Percentiles rank a stretch among this genome's conserved stretches.
Evolutionary conservation across 2,329 filamentous ascomycete genomes (phyloP).

Genomic region (Botryotinia convoluta): DNA sequence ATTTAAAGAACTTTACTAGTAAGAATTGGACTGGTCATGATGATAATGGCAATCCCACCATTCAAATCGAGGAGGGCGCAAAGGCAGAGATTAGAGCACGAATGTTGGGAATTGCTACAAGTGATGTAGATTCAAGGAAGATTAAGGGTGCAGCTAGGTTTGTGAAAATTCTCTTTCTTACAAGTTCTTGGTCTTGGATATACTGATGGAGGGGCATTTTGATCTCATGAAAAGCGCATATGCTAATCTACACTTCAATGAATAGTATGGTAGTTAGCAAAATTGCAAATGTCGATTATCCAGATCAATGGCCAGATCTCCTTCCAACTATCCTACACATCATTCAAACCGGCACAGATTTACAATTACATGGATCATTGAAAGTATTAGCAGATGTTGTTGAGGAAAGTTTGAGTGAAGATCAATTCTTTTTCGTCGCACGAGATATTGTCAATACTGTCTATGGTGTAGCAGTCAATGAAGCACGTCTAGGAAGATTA

Average conservation of each 20-base stretch:
- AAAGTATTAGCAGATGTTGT: conserved; percentile 87
- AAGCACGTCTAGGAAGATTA: conserved; percentile 69
- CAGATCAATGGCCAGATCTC: conserved; percentile 89
- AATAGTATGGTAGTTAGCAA: conserved; percentile 76
- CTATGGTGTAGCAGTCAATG: conserved; percentile 76
- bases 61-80: conserved; percentile 69
- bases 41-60: conserved; percentile 51
- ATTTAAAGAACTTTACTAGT: conserved; percentile 79
- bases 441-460: conserved; percentile 80
- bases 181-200: neutral
- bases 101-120: conserved; percentile 73
- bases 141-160: conserved; percentile 87
- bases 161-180: conserved; percentile 33
- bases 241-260: conserved; percentile 22
- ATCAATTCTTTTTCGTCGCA: conserved; percentile 90
- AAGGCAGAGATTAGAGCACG: conserved; percentile 71
- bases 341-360: conserved; percentile 72
- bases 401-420: conserved; percentile 88
- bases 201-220: neutral
- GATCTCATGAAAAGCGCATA: neutral
- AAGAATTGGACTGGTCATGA: conserved; percentile 78
- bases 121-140: conserved; percentile 72
- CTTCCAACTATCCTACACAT: conserved; percentile 76
- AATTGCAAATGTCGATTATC: conserved; percentile 90
- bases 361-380: conserved; percentile 83